Conservation (phyloP, 768 basidiomycete species). For the Ramaria rubella region DNA sequence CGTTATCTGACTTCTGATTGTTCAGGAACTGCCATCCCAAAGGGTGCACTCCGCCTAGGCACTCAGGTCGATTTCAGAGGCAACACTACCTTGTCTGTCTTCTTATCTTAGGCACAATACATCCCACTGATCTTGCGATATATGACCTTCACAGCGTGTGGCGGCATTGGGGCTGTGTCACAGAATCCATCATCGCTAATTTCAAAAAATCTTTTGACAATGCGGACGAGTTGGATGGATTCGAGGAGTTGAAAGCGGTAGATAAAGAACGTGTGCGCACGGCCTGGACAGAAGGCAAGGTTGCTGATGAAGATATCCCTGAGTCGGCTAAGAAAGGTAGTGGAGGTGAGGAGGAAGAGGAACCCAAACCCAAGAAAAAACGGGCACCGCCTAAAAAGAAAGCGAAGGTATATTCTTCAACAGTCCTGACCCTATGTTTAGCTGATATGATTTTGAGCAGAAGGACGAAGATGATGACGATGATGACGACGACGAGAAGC, state of each 20-base stretch:
- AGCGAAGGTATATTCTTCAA: constrained; percentile 27
- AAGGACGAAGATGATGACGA: constrained; percentile 17
- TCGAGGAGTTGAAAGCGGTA: constrained; percentile 58
- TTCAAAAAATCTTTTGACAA: constrained; percentile 55
- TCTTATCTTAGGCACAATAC: constrained; percentile 7
- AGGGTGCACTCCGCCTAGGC: constrained; percentile 70
- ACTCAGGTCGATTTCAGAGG: constrained; percentile 69
- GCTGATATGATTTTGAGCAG: neutral
- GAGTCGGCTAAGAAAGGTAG: constrained; percentile 57
- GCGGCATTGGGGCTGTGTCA: constrained; percentile 91
- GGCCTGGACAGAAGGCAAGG: constrained; percentile 72
- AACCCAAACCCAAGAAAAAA: constrained; percentile 45
- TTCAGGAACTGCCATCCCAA: constrained; percentile 61
- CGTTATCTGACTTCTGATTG: neutral
- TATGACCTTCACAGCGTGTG: constrained; percentile 46
- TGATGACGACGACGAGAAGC: constrained; percentile 19
- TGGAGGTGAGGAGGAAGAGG: constrained; percentile 37
- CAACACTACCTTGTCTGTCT: constrained; percentile 55
- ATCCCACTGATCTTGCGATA: too few species aligned
- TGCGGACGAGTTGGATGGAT: constrained; percentile 77
- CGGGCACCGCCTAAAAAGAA: constrained; percentile 36
- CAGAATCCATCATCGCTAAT: constrained; percentile 60
- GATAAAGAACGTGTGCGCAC: constrained; percentile 65
- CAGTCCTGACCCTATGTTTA: neutral
- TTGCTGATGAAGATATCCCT: constrained; percentile 81